These are phyloP conservation scores for Protomyces inouyei DNA, from an alignment of 1,139 yeast genomes.

Conservation along the genomic window DNA sequence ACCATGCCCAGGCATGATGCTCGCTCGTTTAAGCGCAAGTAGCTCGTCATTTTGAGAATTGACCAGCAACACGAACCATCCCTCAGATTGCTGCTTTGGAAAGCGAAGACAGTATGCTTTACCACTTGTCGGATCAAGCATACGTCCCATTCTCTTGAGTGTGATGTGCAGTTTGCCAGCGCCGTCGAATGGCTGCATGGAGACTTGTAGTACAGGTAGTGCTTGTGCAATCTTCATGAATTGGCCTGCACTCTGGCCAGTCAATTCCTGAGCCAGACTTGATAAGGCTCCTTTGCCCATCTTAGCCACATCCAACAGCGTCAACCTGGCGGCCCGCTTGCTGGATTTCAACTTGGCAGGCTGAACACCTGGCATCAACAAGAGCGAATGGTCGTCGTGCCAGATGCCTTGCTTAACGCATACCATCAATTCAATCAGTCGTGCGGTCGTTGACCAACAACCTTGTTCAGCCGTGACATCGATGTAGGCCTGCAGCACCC, in stretches of 20 bases:
- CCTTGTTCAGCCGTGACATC: slow-evolving; percentile 88
- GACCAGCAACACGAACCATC: slow-evolving; percentile 63
- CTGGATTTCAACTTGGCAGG: slow-evolving; percentile 22
- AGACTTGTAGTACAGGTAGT: slow-evolving; percentile 9
- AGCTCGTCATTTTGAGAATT: slow-evolving; percentile 24
- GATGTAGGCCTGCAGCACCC: slow-evolving; percentile 81
- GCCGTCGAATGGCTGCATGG: slow-evolving; percentile 10
- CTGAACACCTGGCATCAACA: slow-evolving; percentile 65
- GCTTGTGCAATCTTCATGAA: slow-evolving; percentile 15
- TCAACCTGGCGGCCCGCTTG: slow-evolving; percentile 30
- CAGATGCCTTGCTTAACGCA: slow-evolving; percentile 84
- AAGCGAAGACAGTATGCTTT: slow-evolving; percentile 71
- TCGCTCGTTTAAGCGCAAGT: slow-evolving; percentile 25
- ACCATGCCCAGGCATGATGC: not conserved
- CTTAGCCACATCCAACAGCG: slow-evolving; percentile 31
- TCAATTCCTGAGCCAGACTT: slow-evolving; percentile 29
- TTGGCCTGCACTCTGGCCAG: not conserved
- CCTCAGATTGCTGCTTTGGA: slow-evolving; percentile 87
- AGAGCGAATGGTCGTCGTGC: slow-evolving; percentile 71
- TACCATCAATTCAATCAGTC: slow-evolving; percentile 68
- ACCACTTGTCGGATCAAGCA: slow-evolving; percentile 44
- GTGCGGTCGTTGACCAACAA: slow-evolving; percentile 55
- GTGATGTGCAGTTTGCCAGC: slow-evolving; percentile 5
- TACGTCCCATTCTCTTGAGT: slow-evolving; percentile 32
- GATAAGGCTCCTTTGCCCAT: slow-evolving; percentile 36